phyloP scores from a whole-genome alignment of 345 rosid species.

The Citrus reticulata region DNA sequence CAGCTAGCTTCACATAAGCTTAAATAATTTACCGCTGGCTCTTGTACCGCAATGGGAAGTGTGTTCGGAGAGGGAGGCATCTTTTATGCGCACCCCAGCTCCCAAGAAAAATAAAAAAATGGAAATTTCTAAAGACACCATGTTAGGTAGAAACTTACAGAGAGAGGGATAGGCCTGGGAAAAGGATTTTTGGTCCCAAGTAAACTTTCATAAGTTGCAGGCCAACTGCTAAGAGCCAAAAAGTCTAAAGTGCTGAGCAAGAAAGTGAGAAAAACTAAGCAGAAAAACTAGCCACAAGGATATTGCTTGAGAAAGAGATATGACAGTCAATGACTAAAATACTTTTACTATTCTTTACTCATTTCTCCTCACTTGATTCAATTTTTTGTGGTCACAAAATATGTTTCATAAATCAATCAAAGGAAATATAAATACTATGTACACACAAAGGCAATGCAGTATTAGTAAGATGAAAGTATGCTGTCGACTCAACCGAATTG shows the following conservation, averaged over 20 bases:
- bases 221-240: constrained; percentile 32
- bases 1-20: not conserved
- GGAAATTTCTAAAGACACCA: not conserved
- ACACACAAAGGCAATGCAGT: not conserved
- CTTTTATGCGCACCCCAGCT: not conserved
- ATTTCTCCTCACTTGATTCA: not conserved
- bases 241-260: not conserved
- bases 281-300: not conserved
- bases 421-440: not conserved
- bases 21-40: not conserved
- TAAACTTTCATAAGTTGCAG: constrained; percentile 57
- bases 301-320: not conserved
- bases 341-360: not conserved
- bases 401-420: not conserved
- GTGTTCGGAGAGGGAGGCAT: not conserved
- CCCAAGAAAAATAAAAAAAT: no score
- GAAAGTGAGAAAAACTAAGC: not conserved
- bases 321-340: not conserved
- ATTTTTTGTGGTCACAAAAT: not conserved
- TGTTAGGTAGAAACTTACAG: constrained; percentile 35
- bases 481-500: not conserved
- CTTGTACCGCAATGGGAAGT: not conserved
- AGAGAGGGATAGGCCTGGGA: constrained; percentile 46
- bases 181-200: constrained; percentile 47
- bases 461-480: not conserved